Percentiles rank a stretch among this genome's conserved stretches.
Conservation (phyloP, 768 basidiomycete species). For the Trametes elegans region DNA sequence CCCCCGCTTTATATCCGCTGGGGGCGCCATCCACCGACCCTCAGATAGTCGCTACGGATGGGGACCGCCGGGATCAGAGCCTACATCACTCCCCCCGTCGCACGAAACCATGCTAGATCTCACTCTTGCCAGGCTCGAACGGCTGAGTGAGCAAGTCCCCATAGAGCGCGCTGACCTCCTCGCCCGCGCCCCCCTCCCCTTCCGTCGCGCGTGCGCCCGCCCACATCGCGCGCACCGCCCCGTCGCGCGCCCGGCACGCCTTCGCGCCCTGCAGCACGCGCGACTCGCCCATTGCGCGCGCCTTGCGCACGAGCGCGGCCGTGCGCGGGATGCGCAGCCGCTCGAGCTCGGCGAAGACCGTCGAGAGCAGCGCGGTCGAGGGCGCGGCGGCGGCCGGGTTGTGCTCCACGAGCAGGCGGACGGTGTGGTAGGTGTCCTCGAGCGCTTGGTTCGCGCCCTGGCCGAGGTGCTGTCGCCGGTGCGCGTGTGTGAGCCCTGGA, state of each 20-base stretch:
- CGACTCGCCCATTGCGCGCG: slow-evolving; percentile 35
- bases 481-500: not conserved
- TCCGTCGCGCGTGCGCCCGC: not conserved
- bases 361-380: slow-evolving; percentile 28
- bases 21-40: too few species aligned
- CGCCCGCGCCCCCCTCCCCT: not conserved
- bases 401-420: slow-evolving; percentile 33
- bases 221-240: not conserved
- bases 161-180: not conserved
- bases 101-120: too few species aligned
- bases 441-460: slow-evolving; percentile 48
- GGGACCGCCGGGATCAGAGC: too few species aligned
- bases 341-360: slow-evolving; percentile 36
- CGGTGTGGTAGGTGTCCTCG: slow-evolving; percentile 40
- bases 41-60: too few species aligned
- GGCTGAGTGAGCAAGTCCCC: not conserved
- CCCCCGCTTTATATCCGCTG: too few species aligned
- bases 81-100: too few species aligned
- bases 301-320: slow-evolving; percentile 34
- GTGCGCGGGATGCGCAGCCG: slow-evolving; percentile 36
- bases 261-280: slow-evolving; percentile 35
- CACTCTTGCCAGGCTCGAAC: not conserved
- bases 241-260: slow-evolving; percentile 32
- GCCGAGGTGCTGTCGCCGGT: slow-evolving; percentile 37
- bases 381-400: slow-evolving; percentile 30